Evolutionary conservation across 176 grass and related monocot species (phyloP), one percentile per base, ranked within the genome.

Genomic region (Bonia amplexicaulis): DNA sequence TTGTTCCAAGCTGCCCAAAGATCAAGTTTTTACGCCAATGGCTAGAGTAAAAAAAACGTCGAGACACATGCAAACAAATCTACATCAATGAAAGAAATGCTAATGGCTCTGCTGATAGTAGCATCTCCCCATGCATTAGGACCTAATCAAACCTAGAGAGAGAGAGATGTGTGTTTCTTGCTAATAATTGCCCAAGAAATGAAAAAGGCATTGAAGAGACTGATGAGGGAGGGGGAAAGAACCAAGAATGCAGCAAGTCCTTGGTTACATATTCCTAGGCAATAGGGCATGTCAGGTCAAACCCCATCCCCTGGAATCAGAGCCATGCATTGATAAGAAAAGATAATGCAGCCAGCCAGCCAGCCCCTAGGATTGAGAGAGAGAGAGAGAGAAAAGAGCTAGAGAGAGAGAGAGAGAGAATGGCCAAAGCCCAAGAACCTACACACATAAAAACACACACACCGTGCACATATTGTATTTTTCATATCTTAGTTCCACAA

Each of bases 281-380:
- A 90, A 87, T 84, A 92, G 89, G 71, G 93, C 85, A 93, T 89
- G 88, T 94, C 90, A 91, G 82, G 84, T 94, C 90, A 96, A 94
- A 94, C 90, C 85, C 69, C 64, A 74, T 79, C 86, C 78, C 88
- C 86, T 84, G 89, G 87, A 96, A 99, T 93, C 90, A 94, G 91
- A 92, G 96, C 90, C 93, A 92, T 90, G 93, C 91, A 93, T 87
- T 85, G 88, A 84, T 85, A 90, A 75, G 64, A 89, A 93, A 92
- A 86, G 82, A 84, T 92, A 88, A 87, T 91, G 78, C 69, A 46
- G 6, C 61, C 27, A n/a, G 27, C 52, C 78, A 74, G 46, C 46
- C 27, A n/a, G 27, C 52, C 44, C 71, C 40, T 77, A 81, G 79
- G 57, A 54, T 70, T 67, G 79, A 53, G 73, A 87, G 69, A 87